Conservation (phyloP, 2,329 filamentous ascomycete species). For the Dothistroma pini region DNA sequence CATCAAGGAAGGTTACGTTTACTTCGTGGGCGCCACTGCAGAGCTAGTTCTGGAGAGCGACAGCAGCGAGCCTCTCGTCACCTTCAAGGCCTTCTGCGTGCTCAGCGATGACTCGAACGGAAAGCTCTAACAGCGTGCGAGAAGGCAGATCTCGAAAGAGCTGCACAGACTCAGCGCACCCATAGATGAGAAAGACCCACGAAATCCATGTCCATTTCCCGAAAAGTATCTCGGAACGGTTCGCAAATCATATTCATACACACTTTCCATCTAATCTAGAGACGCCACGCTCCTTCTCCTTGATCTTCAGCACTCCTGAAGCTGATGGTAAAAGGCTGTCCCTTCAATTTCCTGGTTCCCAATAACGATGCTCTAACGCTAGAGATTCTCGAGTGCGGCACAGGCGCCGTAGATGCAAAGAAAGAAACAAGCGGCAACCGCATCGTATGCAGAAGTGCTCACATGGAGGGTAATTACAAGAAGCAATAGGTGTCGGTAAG, state of each 20-base stretch:
- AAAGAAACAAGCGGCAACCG: background rate
- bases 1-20: constrained; percentile 51
- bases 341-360: background rate
- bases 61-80: constrained; percentile 68
- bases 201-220: background rate
- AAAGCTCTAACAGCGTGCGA: constrained; percentile 11
- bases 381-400: background rate
- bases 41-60: constrained; percentile 72
- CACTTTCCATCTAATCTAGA: background rate
- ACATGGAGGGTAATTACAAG: constrained; percentile 4
- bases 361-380: constrained; percentile 5
- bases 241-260: background rate
- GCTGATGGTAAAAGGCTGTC: background rate
- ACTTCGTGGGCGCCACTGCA: constrained; percentile 76
- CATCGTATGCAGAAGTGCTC: background rate
- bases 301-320: background rate
- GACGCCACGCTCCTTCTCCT: background rate
- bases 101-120: constrained; percentile 20
- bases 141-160: background rate
- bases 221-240: background rate
- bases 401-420: background rate
- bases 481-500: constrained; percentile 3
- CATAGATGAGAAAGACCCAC: background rate
- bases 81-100: constrained; percentile 64
- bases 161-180: background rate